Evolutionary conservation across 805 yeast species (phyloP).

Genomic region (Yarrowia sp.): DNA sequence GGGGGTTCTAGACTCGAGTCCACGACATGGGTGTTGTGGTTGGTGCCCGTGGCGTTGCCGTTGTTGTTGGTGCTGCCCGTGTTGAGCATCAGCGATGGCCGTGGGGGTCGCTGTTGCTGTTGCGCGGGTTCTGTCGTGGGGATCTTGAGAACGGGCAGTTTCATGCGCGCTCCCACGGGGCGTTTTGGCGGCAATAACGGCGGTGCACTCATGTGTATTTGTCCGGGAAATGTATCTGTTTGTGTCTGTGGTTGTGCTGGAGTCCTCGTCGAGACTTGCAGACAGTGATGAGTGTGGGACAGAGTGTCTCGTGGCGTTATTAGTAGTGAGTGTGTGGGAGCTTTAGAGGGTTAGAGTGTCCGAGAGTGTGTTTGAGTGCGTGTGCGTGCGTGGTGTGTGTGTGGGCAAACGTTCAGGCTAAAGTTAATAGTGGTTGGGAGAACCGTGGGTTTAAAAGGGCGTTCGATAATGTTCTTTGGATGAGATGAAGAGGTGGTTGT

Average conservation of each 20-base stretch:
- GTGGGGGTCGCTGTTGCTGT: neutral
- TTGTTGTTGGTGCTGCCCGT: neutral
- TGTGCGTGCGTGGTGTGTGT: neutral
- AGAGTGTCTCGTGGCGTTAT: neutral
- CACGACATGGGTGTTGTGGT: constrained; percentile 16
- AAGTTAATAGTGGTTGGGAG: neutral
- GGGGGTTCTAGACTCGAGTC: constrained; percentile 8
- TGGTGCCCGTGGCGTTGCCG: neutral
- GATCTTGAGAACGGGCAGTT: constrained; percentile 32
- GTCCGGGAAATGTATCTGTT: neutral
- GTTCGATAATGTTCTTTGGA: neutral
- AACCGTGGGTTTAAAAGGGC: neutral
- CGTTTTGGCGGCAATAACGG: constrained; percentile 22
- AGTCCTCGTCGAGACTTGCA: neutral
- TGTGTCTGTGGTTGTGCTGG: neutral
- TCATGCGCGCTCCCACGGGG: constrained; percentile 27
- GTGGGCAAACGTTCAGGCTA: neutral
- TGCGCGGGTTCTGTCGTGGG: constrained; percentile 27
- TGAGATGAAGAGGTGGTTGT: neutral
- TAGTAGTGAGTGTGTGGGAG: neutral
- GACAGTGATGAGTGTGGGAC: neutral
- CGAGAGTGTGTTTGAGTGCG: neutral
- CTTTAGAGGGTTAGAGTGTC: neutral
- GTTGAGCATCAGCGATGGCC: constrained; percentile 22
- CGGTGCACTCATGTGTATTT: constrained; percentile 1